These are phyloP conservation scores for Sechiopsis laciniata DNA, from an alignment of 306 rosid genomes.

Conservation along the genomic window DNA sequence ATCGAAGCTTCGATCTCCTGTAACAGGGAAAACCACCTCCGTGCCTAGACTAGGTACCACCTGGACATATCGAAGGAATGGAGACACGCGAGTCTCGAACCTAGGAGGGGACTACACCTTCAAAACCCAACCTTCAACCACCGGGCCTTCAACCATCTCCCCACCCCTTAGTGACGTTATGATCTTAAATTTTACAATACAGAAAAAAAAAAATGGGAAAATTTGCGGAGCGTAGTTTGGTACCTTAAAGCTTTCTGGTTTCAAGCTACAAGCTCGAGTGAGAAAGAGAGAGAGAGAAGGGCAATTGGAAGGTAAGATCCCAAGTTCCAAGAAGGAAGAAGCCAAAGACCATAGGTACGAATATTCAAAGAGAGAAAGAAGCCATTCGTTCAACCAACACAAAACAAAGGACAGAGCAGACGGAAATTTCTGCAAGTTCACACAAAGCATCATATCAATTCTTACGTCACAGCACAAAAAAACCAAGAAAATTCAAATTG, in stretches of 20 bases:
- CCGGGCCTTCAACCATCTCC: too few relatives aligned
- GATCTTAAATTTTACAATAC: too few relatives aligned
- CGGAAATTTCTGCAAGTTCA: conserved; percentile 22
- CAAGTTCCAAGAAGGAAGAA: conserved; percentile 2
- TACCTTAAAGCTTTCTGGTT: conserved; percentile 10
- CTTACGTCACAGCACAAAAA: conserved; percentile 22
- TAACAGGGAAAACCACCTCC: too few relatives aligned
- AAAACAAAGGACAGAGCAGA: conserved; percentile 5
- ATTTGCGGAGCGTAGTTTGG: too few relatives aligned
- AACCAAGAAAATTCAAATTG: conserved; percentile 20
- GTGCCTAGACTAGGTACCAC: too few relatives aligned
- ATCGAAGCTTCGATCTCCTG: too few relatives aligned
- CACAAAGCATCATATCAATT: conserved; percentile 26
- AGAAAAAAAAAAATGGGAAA: background rate
- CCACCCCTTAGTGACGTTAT: too few relatives aligned
- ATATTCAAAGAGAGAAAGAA: conserved; percentile 20
- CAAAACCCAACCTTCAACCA: too few relatives aligned
- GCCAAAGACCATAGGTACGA: background rate
- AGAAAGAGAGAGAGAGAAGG: background rate
- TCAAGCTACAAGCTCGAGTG: background rate
- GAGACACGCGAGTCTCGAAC: too few relatives aligned
- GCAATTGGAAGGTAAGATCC: background rate
- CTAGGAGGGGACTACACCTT: too few relatives aligned
- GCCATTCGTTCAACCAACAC: background rate
- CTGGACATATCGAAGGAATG: too few relatives aligned